Conservation (phyloP, 176 grass and related monocot genomes). For the Ampelocalamus luodianensis region DNA sequence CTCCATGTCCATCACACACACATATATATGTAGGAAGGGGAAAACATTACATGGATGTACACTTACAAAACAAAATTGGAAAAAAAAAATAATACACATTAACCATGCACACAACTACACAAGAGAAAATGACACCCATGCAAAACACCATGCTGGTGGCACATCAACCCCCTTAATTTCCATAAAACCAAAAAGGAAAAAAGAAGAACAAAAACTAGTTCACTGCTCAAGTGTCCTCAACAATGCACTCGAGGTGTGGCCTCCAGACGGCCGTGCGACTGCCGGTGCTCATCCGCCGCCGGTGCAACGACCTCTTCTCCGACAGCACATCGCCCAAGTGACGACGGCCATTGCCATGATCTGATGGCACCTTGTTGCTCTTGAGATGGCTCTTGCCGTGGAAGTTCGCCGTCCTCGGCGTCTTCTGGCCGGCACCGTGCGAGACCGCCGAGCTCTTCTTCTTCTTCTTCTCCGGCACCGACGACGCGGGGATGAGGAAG, state of each 20-base stretch:
- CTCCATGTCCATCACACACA: conserved; percentile 25
- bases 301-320: conserved; percentile 50
- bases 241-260: conserved; percentile 85
- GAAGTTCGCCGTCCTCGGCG: conserved; percentile 1
- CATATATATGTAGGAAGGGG: conserved; percentile 31
- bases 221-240: conserved; percentile 60
- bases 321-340: conserved; percentile 13
- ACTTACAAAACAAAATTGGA: conserved; percentile 12
- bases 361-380: conserved; percentile 21
- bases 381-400: conserved; percentile 32
- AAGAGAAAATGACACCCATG: conserved; percentile 50
- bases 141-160: conserved; percentile 3
- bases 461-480: conserved; percentile 55
- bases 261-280: conserved; percentile 54
- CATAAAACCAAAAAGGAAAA: background rate
- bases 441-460: conserved; percentile 3
- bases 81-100: conserved; percentile 9
- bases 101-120: conserved; percentile 49
- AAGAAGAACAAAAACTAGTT: conserved; percentile 15
- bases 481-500: conserved; percentile 77
- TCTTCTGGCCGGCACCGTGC: background rate
- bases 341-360: conserved; percentile 12
- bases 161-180: conserved; percentile 34
- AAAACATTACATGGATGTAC: conserved; percentile 62
- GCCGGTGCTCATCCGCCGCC: conserved; percentile 44